Evolutionary conservation across 495 filamentous ascomycete genomes (phyloP).

Genomic region (Penicillium manginii): DNA sequence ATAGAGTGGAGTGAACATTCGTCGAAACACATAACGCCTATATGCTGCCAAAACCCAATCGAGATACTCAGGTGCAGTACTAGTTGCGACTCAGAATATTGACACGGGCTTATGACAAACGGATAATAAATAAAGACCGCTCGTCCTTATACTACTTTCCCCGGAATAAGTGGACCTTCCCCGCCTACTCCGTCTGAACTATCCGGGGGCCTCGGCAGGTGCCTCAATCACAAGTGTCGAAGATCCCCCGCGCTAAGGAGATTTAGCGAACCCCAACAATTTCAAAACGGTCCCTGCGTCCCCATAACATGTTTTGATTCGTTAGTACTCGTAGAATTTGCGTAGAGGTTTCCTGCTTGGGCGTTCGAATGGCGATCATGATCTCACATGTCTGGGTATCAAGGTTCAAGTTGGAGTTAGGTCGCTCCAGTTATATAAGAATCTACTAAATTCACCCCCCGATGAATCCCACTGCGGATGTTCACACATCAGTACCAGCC

Average conservation of each 20-base stretch:
- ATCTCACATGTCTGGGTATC: constrained; percentile 18
- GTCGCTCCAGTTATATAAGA: constrained; percentile 12
- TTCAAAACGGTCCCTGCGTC: not conserved
- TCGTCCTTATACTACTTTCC: not conserved
- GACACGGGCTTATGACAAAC: constrained; percentile 1
- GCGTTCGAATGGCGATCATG: constrained; percentile 18
- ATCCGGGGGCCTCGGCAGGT: constrained; percentile 18
- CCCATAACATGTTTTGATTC: constrained; percentile 2
- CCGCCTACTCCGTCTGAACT: constrained; percentile 10
- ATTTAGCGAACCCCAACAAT: constrained; percentile 6
- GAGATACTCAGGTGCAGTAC: no score
- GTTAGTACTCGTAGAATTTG: constrained; percentile 10
- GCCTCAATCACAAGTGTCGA: constrained; percentile 15
- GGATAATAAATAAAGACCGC: not conserved
- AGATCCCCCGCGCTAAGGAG: constrained; percentile 12
- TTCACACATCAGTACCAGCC: not conserved
- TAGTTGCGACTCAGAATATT: not conserved
- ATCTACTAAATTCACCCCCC: not conserved
- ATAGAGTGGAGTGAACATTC: no score
- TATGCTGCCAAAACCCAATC: no score
- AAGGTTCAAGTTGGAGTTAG: not conserved
- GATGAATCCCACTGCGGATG: not conserved
- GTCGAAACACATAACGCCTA: no score
- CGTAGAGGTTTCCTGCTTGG: not conserved
- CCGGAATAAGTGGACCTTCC: constrained; percentile 10